A percentile compares a stretch with the other conserved stretches of the same genome.
These are phyloP conservation scores for Kwoniella botswanensis DNA, from an alignment of 768 basidiomycete species.

Conservation along the genomic window DNA sequence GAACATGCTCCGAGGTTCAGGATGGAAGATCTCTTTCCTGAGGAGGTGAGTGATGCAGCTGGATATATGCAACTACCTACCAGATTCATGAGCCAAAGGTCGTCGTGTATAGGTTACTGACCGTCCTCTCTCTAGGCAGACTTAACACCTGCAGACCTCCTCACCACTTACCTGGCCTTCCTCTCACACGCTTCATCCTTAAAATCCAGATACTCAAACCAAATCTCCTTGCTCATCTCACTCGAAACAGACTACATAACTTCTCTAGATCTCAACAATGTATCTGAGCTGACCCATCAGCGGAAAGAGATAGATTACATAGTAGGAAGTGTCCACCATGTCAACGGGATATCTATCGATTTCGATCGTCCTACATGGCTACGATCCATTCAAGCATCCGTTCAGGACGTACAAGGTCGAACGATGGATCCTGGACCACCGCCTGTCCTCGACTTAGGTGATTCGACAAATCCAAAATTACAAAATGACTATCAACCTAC, in stretches of 20 bases:
- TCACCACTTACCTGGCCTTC: slow-evolving; percentile 72
- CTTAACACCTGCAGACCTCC: slow-evolving; percentile 64
- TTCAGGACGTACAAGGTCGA: neutral
- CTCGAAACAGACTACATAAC: slow-evolving; percentile 92
- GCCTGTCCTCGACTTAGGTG: slow-evolving; percentile 10
- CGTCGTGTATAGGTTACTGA: too few species aligned
- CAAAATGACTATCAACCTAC: slow-evolving; percentile 53
- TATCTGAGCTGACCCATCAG: slow-evolving; percentile 64
- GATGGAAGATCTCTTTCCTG: slow-evolving; percentile 81
- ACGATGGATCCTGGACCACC: slow-evolving; percentile 30
- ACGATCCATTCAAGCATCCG: slow-evolving; percentile 53
- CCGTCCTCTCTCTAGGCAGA: slow-evolving; percentile 62
- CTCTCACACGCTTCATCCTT: slow-evolving; percentile 79
- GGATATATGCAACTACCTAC: too few species aligned
- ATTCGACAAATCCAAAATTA: slow-evolving; percentile 28
- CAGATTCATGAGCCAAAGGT: too few species aligned
- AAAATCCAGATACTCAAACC: slow-evolving; percentile 66
- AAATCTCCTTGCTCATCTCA: slow-evolving; percentile 80
- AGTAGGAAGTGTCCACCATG: slow-evolving; percentile 93
- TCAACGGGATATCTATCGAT: slow-evolving; percentile 85
- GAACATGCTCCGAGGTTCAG: slow-evolving; percentile 94
- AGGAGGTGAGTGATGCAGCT: slow-evolving; percentile 71
- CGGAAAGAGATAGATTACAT: slow-evolving; percentile 75
- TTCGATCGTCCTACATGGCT: slow-evolving; percentile 75
- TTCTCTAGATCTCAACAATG: slow-evolving; percentile 66